These are phyloP conservation scores for Capsicum chinense DNA, from an alignment of 257 asterid genomes.

Conservation along the genomic window DNA sequence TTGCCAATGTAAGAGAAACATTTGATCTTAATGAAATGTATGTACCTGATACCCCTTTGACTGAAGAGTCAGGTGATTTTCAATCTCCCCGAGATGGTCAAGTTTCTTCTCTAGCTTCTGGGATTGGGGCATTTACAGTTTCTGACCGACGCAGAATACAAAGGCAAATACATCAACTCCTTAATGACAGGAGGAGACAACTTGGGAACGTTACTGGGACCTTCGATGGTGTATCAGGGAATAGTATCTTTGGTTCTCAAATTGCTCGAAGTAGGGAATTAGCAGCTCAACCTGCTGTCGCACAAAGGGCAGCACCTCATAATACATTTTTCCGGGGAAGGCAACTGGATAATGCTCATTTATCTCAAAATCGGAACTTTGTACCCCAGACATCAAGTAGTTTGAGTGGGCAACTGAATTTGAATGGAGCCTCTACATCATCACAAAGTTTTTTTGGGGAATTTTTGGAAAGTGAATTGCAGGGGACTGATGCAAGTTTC, in stretches of 20 bases:
- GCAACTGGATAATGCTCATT: conserved; percentile 37
- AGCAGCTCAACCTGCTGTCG: conserved; percentile 42
- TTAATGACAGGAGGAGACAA: conserved; percentile 57
- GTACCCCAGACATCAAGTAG: conserved; percentile 46
- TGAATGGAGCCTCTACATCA: conserved; percentile 68
- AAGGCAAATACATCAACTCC: conserved; percentile 64
- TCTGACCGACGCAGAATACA: conserved; percentile 75
- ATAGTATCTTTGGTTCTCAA: conserved; percentile 49
- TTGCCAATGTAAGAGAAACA: conserved; percentile 53
- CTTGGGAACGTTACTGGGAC: conserved; percentile 37
- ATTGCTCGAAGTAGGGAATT: conserved; percentile 48
- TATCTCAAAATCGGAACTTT: conserved; percentile 43
- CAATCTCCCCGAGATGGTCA: conserved; percentile 61
- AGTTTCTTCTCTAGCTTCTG: conserved; percentile 56
- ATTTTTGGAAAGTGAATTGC: conserved; percentile 45
- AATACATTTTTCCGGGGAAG: conserved; percentile 47
- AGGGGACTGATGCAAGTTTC: conserved; percentile 46
- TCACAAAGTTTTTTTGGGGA: conserved; percentile 46
- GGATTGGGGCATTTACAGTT: conserved; percentile 63
- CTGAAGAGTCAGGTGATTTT: conserved; percentile 48
- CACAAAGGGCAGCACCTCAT: conserved; percentile 40
- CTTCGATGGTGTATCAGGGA: conserved; percentile 38
- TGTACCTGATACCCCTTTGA: conserved; percentile 72
- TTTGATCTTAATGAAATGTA: conserved; percentile 78
- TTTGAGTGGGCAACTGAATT: conserved; percentile 48